Evolutionary conservation across 441 rosid species (phyloP), one percentile per base, ranked within the genome.

Genomic region (Cnidoscolus chayamansa): DNA sequence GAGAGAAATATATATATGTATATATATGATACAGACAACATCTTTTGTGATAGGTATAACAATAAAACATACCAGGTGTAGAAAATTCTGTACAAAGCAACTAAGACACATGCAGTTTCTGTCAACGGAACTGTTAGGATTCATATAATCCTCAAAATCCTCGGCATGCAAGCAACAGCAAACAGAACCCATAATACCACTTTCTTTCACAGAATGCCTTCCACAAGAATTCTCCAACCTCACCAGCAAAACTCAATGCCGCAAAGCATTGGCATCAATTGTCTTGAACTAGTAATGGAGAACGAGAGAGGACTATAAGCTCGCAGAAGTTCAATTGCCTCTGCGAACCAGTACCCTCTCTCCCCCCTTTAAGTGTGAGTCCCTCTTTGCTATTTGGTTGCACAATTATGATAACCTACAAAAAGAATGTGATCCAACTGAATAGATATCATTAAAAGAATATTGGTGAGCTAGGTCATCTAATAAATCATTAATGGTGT

Each of bases 151-250:
- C 84, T 91, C 96, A 56, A 86, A 81, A 73, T 88, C 89, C 69
- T 84, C 93, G 43, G 71, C 77, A 71, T 66, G 94, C 71, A 92
- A 77, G 76, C 99, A 92, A 86, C 96, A 90, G 75, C 99, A 95
- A 74, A 89, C 87, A 71, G 97, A 74, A 59, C 97, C 99, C 99
- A 95, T 92, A 20, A 64, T 70, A 73, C 82, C 66, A 65, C 74
- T 67, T 76, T 70, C 75, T 51, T 74, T 55, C 65, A 62, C 37
- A 19, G 37, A 60, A 78, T 45, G 71, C 68, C 71, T 78, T 76
- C 73, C 51, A 72, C 40, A 63, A 57, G 37, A 50, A 74, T 43
- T 70, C 70, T 75, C 79, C 68, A 68, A 74, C 51, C 71, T 74
- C 77, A 78, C 74, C 55, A 68, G 63, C 70, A 75, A 72, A 58